Evolutionary conservation across 176 grass and related monocot genomes (phyloP).

Genomic region (Eremochloa ophiuroides): DNA sequence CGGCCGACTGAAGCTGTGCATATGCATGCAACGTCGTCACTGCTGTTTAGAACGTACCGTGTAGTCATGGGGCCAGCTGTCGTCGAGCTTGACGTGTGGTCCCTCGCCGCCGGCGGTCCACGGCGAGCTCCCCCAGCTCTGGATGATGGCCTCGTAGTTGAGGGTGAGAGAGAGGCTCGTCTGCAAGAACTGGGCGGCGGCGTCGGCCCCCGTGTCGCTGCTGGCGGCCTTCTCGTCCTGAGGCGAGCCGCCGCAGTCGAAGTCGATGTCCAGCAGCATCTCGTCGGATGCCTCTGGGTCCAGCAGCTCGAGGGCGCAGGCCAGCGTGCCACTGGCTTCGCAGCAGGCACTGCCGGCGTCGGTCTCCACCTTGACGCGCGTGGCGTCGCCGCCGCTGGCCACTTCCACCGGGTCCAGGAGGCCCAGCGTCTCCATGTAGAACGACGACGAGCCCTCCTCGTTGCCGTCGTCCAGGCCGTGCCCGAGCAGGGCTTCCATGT

Average conservation of each 20-base stretch:
- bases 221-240: slow-evolving; percentile 16
- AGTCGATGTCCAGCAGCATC: slow-evolving; percentile 61
- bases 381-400: not conserved
- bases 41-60: slow-evolving; percentile 39
- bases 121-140: slow-evolving; percentile 65
- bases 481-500: slow-evolving; percentile 85
- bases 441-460: slow-evolving; percentile 54
- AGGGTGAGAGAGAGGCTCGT: slow-evolving; percentile 54
- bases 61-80: slow-evolving; percentile 58
- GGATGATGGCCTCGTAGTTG: slow-evolving; percentile 81
- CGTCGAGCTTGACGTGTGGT: slow-evolving; percentile 53
- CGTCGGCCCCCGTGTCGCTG: not conserved
- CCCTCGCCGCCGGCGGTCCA: slow-evolving; percentile 66
- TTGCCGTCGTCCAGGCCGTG: slow-evolving; percentile 42
- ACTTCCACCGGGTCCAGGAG: slow-evolving; percentile 32
- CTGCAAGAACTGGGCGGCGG: not conserved
- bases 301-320: slow-evolving; percentile 33
- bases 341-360: not conserved
- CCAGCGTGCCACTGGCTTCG: not conserved
- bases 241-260: slow-evolving; percentile 57
- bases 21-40: not conserved
- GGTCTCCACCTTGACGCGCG: slow-evolving; percentile 45
- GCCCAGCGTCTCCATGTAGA: slow-evolving; percentile 56
- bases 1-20: not conserved
- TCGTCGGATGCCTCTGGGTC: slow-evolving; percentile 47